Conservation (phyloP, 768 basidiomycete genomes). For the Tricholoma bakamatsutake region DNA sequence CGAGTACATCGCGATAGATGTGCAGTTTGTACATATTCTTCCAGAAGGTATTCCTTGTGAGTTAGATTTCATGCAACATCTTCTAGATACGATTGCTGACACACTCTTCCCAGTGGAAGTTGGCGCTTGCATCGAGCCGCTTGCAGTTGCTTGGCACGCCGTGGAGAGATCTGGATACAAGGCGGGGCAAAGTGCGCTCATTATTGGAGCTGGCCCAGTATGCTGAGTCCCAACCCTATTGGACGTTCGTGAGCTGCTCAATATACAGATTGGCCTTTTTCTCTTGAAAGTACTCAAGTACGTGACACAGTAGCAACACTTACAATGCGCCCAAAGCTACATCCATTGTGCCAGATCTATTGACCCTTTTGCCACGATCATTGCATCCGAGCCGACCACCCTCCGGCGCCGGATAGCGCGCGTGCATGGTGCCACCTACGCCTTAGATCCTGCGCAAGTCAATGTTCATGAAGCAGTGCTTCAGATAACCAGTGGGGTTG, state of each 20-base stretch:
- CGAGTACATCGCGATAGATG: constrained; percentile 31
- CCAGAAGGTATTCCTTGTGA: constrained; percentile 30
- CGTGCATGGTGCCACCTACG: constrained; percentile 31
- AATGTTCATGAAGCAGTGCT: constrained; percentile 22
- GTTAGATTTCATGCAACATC: constrained; percentile 3
- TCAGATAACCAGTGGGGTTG: constrained; percentile 23
- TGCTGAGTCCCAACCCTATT: constrained; percentile 7
- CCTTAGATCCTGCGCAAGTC: constrained; percentile 27
- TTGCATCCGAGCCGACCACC: constrained; percentile 36
- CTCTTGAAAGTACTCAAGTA: constrained; percentile 33
- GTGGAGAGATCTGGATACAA: constrained; percentile 32
- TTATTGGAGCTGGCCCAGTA: constrained; percentile 41
- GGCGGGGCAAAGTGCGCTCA: constrained; percentile 30
- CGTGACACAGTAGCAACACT: neutral
- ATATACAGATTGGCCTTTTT: constrained; percentile 31
- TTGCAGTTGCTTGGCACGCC: constrained; percentile 37
- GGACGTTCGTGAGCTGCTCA: neutral
- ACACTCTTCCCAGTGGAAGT: constrained; percentile 29
- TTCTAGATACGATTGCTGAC: neutral
- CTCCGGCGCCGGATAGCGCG: constrained; percentile 31
- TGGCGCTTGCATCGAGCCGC: constrained; percentile 39
- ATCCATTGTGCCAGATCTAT: constrained; percentile 17
- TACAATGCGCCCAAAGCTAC: neutral
- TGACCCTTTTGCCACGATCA: constrained; percentile 21
- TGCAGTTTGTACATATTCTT: constrained; percentile 28